Evolutionary conservation across 176 grass and related monocot species (phyloP).

Genomic region (Typha latifolia): DNA sequence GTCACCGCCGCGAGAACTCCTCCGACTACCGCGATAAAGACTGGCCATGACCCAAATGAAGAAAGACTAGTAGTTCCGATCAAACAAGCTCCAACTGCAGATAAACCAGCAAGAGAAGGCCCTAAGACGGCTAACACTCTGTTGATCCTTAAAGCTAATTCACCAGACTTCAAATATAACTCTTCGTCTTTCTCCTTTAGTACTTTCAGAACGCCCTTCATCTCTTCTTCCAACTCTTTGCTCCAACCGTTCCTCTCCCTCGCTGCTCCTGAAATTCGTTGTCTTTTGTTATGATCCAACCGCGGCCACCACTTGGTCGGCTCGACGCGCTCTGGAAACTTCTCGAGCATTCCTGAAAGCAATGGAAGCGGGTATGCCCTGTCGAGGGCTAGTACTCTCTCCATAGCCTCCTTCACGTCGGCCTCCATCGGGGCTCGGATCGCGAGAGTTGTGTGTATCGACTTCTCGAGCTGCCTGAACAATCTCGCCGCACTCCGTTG

Average conservation of each 20-base stretch:
- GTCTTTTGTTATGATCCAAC: not conserved
- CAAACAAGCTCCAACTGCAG: constrained; percentile 10
- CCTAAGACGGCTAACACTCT: constrained; percentile 16
- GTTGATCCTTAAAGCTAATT: constrained; percentile 12
- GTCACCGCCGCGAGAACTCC: constrained; percentile 13
- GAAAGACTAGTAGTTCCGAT: not conserved
- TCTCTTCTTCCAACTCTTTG: constrained; percentile 26
- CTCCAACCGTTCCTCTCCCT: constrained; percentile 21
- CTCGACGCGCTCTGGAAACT: constrained; percentile 26
- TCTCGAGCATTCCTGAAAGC: constrained; percentile 27
- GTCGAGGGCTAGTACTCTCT: constrained; percentile 22
- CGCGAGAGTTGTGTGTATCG: not conserved
- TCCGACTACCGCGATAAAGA: constrained; percentile 11
- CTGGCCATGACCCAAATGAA: constrained; percentile 10
- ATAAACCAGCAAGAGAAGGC: constrained; percentile 12
- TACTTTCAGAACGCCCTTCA: constrained; percentile 17
- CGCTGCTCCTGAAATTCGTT: not conserved
- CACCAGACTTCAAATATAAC: constrained; percentile 2
- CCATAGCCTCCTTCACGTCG: constrained; percentile 18
- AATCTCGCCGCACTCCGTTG: constrained; percentile 17
- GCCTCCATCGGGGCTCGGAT: not conserved
- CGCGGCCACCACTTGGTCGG: constrained; percentile 22
- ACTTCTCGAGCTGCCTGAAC: constrained; percentile 20
- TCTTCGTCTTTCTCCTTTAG: constrained; percentile 28
- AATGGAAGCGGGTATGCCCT: constrained; percentile 12